Base-by-base conservation (phyloP, 2,329 filamentous ascomycete genomes). In the Fusarium austroafricanum region DNA sequence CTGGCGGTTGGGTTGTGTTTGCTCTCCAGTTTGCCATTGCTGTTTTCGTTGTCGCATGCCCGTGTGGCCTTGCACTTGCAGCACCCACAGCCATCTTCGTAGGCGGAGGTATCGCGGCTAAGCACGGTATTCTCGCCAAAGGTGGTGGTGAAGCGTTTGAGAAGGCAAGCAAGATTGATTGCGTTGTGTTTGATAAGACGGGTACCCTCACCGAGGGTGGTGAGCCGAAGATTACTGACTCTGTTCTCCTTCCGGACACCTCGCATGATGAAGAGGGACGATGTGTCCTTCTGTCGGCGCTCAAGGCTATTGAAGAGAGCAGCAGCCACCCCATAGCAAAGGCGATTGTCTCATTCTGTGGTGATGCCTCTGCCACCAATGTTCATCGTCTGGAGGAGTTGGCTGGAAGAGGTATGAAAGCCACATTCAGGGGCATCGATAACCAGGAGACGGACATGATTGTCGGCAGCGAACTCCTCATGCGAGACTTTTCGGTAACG, bases 161-260 rank as follows among this genome's bases (percentile, higher is more conserved):
- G 76, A 93, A 93, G 79, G 92, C 92, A 6, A 94, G 91, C 75
- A 87, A 86, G 12, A 84, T 94, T 43, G 89, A 93, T 76, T 90
- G 90, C 52, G 89, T 96, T 38, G 91, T 96, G 1, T 96, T 96
- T 75, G 93, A 96, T 83, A 96, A 96, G 83, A 96, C 93, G 0
- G 93, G 93, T 2, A 96, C 93, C 0, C 81, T 96, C 59, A 96
- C 93, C 0, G 82, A 90, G 71, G 83, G 91, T 6, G 91, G 90
- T 9, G 89, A 92, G 68, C 91, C 92, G 0, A 86, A 83, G 28
- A 89, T 95, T 21, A 92, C 88, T 0, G 85, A 89, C 67, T 81
- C 80, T 12, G 72, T 78, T 39, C 51, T 85, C 5, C 83, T 82
- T 42, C 77, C 78, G 0, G 78, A 77, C 38, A 65, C 58, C 33